These are phyloP conservation scores for Themeda triandra DNA, from an alignment of 176 grass and related monocot species.

Conservation along the genomic window DNA sequence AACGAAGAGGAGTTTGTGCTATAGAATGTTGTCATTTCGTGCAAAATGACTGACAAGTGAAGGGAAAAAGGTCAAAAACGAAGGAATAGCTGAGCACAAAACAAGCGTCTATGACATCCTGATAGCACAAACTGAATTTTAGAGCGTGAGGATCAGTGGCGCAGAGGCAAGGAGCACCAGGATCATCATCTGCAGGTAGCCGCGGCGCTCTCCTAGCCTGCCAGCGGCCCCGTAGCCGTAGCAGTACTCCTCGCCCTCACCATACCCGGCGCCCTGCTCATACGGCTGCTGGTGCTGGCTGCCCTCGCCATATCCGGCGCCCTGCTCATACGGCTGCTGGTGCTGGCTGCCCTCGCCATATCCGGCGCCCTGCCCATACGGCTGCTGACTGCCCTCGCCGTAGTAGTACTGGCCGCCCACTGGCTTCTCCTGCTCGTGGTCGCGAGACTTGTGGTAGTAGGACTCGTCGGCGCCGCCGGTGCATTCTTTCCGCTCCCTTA, in stretches of 20 bases:
- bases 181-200: not conserved
- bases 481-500: conserved; percentile 23
- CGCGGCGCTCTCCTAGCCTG: not conserved
- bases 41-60: not conserved
- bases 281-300: not conserved
- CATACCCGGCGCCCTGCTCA: not conserved
- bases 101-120: not conserved
- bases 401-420: not conserved
- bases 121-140: not conserved
- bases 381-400: conserved; percentile 2
- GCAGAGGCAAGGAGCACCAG: not conserved
- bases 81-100: not conserved
- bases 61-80: not conserved
- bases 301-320: conserved; percentile 8
- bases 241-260: conserved; percentile 33
- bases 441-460: not conserved
- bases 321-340: conserved; percentile 13
- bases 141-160: not conserved
- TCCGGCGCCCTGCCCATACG: conserved; percentile 3
- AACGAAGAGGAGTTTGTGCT: not conserved
- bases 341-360: conserved; percentile 5
- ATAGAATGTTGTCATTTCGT: not conserved
- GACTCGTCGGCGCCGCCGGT: conserved; percentile 10
- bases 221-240: conserved; percentile 13
- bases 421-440: conserved; percentile 30